Percentiles rank a stretch among this genome's conserved stretches.
Evolutionary conservation across 805 yeast genomes (phyloP).

Genomic region (Suhomyces xylopsoci): DNA sequence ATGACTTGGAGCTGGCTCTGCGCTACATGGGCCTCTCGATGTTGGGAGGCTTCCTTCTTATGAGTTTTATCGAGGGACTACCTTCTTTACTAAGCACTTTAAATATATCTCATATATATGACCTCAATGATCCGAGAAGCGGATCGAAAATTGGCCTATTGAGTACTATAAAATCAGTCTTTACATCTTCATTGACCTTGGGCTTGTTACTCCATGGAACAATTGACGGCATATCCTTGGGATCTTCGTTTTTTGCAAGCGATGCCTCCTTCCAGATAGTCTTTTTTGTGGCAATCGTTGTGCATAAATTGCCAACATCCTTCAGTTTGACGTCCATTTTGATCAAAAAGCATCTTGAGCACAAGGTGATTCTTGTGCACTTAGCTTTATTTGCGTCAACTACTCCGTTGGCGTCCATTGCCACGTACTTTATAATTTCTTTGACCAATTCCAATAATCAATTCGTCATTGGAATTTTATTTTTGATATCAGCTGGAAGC

Average conservation of each 20-base stretch:
- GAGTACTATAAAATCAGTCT: conserved; percentile 20
- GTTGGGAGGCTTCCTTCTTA: conserved; percentile 50
- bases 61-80: conserved; percentile 50
- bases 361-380: conserved; percentile 40
- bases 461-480: conserved; percentile 50
- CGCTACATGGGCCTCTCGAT: conserved; percentile 46
- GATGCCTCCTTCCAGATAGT: conserved; percentile 37
- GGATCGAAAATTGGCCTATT: neutral
- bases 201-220: conserved; percentile 66
- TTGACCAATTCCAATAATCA: conserved; percentile 26
- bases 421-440: conserved; percentile 43
- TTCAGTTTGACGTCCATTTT: conserved; percentile 63
- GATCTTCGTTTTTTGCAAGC: conserved; percentile 49
- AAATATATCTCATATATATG: conserved; percentile 8
- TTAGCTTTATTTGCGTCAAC: conserved; percentile 51
- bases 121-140: neutral
- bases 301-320: conserved; percentile 75
- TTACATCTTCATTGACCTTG: conserved; percentile 48
- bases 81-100: conserved; percentile 2
- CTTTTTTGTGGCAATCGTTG: conserved; percentile 57
- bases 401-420: conserved; percentile 61
- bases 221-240: conserved; percentile 73
- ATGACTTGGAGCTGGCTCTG: conserved; percentile 17
- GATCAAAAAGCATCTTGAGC: conserved; percentile 33
- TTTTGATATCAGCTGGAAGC: conserved; percentile 69